phyloP scores from a whole-genome alignment of 768 basidiomycete genomes.

The Exsudoporus frostii region DNA sequence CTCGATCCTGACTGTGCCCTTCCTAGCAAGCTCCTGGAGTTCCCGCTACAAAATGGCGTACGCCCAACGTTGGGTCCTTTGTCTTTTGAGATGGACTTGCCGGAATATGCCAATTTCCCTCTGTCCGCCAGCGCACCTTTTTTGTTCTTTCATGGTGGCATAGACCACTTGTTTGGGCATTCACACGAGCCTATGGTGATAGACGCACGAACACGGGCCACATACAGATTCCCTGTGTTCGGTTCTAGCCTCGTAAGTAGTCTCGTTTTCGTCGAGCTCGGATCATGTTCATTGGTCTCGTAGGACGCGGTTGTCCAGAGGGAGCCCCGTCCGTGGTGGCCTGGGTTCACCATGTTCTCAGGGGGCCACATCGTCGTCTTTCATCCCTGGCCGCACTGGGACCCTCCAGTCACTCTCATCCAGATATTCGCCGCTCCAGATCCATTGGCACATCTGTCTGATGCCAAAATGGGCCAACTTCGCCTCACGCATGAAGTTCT shows the following conservation, averaged over 20 bases:
- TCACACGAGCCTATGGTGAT: constrained; percentile 12
- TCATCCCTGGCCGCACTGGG: constrained; percentile 1
- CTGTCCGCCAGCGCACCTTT: constrained; percentile 12
- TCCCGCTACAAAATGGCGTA: constrained; percentile 12
- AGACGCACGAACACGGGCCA: constrained; percentile 14
- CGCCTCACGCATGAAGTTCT: constrained; percentile 21
- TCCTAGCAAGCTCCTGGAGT: constrained; percentile 23
- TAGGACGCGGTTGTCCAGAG: constrained; percentile 3
- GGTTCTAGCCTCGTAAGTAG: constrained; percentile 14
- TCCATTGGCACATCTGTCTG: neutral
- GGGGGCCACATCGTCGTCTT: constrained; percentile 15
- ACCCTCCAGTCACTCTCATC: constrained; percentile 12
- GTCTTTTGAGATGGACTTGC: constrained; percentile 17
- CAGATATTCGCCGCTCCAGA: constrained; percentile 18
- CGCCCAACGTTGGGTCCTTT: constrained; percentile 12
- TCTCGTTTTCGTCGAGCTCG: neutral
- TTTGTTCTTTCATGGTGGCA: constrained; percentile 16
- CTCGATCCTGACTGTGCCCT: constrained; percentile 1
- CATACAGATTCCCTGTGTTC: constrained; percentile 18
- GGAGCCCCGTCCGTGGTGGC: constrained; percentile 2
- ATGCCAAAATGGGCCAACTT: constrained; percentile 1
- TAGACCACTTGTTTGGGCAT: constrained; percentile 11
- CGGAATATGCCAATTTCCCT: constrained; percentile 15
- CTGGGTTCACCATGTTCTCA: constrained; percentile 14
- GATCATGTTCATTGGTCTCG: neutral